These are phyloP conservation scores for Arthrobotrys entomopaga DNA, from an alignment of 2,329 filamentous ascomycete species.

Conservation along the genomic window DNA sequence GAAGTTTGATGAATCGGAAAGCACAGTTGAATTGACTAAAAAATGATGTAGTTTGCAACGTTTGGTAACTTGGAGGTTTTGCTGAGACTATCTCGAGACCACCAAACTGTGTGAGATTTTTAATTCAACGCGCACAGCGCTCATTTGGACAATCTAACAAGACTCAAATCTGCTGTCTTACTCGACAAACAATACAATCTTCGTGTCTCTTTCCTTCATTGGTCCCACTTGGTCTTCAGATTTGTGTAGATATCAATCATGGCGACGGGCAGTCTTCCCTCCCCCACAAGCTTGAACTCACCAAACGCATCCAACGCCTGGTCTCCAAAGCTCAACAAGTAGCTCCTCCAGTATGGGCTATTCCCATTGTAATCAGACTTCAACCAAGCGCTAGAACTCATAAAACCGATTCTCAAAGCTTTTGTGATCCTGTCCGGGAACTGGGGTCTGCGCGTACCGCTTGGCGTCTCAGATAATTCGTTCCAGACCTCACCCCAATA, in stretches of 20 bases:
- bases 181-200: too few species aligned
- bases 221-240: conserved; percentile 53
- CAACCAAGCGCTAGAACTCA: conserved; percentile 14
- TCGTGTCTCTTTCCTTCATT: conserved; percentile 11
- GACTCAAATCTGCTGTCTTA: too few species aligned
- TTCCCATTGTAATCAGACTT: conserved; percentile 26
- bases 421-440: conserved; percentile 31
- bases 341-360: conserved; percentile 45
- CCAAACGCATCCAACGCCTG: conserved; percentile 36
- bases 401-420: background rate
- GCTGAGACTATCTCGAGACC: too few species aligned
- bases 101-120: too few species aligned
- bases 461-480: conserved; percentile 22
- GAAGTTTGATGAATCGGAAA: too few species aligned
- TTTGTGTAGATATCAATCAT: conserved; percentile 54
- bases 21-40: background rate
- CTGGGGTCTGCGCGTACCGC: background rate
- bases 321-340: conserved; percentile 43
- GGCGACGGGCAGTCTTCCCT: conserved; percentile 32
- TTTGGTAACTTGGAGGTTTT: background rate
- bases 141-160: too few species aligned
- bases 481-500: conserved; percentile 62
- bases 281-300: conserved; percentile 29
- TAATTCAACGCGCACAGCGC: too few species aligned
- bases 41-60: too few species aligned